Conservation (phyloP, 345 rosid species). For the Turnera subulata region DNA sequence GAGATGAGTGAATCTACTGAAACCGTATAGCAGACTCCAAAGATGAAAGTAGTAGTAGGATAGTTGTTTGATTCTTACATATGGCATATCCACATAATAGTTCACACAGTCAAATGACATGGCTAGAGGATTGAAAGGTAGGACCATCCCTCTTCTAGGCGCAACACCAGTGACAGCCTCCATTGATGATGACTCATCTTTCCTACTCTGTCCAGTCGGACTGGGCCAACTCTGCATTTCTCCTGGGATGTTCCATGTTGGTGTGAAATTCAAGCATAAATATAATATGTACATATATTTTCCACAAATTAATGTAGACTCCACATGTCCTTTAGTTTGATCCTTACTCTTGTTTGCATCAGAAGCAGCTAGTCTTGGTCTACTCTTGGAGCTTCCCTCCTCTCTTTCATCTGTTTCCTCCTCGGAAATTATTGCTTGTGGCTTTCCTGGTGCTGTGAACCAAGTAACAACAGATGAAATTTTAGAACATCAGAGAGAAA, state of each 20-base stretch:
- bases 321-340: neutral
- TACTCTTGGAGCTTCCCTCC: slow-evolving; percentile 22
- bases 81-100: slow-evolving; percentile 78
- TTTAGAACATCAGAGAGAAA: slow-evolving; percentile 1
- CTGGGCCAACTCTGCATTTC: slow-evolving; percentile 34
- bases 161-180: slow-evolving; percentile 30
- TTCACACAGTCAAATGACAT: slow-evolving; percentile 69
- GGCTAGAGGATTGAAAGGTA: slow-evolving; percentile 74
- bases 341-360: slow-evolving; percentile 48
- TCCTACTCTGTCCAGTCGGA: slow-evolving; percentile 24
- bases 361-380: slow-evolving; percentile 26
- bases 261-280: neutral
- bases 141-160: slow-evolving; percentile 70
- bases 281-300: neutral
- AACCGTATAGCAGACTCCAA: no score
- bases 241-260: slow-evolving; percentile 26
- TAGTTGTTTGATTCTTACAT: slow-evolving; percentile 37
- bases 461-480: neutral
- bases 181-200: slow-evolving; percentile 25
- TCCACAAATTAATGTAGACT: neutral
- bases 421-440: slow-evolving; percentile 57
- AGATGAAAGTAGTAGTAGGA: neutral
- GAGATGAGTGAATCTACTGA: neutral
- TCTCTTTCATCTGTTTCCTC: slow-evolving; percentile 40
- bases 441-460: slow-evolving; percentile 57